phyloP scores from a whole-genome alignment of 306 rosid genomes.

The Pachyrhizus erosus region DNA sequence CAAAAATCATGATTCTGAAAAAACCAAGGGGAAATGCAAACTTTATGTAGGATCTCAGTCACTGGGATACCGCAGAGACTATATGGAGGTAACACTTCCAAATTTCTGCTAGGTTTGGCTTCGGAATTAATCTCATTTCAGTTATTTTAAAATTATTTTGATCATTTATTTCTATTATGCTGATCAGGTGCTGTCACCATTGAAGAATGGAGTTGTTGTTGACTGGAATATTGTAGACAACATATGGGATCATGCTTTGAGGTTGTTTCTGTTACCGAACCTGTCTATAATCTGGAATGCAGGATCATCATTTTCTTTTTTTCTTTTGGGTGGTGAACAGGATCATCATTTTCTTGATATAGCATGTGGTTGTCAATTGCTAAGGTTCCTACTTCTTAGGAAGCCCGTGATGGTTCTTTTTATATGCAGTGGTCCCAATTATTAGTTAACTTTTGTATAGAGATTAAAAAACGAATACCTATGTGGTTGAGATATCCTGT shows the following conservation, averaged over 20 bases:
- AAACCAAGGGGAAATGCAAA: constrained; percentile 78
- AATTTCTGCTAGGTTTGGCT: constrained; percentile 1
- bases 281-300: not conserved
- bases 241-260: constrained; percentile 99
- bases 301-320: not conserved
- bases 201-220: constrained; percentile 88
- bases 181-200: constrained; percentile 75
- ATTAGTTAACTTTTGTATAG: not conserved
- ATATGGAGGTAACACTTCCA: constrained; percentile 77
- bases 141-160: not conserved
- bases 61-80: constrained; percentile 86
- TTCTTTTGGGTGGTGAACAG: not conserved
- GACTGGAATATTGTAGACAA: constrained; percentile 97
- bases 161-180: constrained; percentile 23
- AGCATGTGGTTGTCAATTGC: constrained; percentile 17
- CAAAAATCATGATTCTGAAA: constrained; percentile 69
- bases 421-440: constrained; percentile 1
- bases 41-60: constrained; percentile 90
- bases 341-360: constrained; percentile 10
- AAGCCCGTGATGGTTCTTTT: not conserved
- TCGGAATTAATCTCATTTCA: not conserved
- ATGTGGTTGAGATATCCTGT: not conserved
- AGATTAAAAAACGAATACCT: not conserved
- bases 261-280: constrained; percentile 55
- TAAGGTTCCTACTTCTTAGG: not conserved